Conservation (phyloP, 1,284 basidiomycete genomes). For the Malassezia equina region DNA sequence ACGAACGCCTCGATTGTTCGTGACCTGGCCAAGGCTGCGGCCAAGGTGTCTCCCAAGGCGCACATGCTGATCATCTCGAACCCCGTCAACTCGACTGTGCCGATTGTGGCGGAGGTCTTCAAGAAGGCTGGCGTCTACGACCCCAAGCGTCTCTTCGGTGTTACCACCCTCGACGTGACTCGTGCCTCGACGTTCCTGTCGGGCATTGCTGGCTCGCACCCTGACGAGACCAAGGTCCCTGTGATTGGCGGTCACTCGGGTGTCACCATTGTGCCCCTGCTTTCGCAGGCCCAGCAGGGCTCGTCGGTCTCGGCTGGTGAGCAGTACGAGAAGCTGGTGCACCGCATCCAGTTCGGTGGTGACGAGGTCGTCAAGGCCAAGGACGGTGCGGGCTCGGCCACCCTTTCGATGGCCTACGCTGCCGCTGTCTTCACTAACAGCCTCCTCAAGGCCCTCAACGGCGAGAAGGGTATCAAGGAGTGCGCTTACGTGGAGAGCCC, state of each 20-base stretch:
- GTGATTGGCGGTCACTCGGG: conserved; percentile 95
- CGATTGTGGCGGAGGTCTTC: conserved; percentile 86
- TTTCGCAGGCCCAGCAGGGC: conserved; percentile 77
- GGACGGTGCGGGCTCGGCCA: conserved; percentile 74
- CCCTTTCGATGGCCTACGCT: conserved; percentile 77
- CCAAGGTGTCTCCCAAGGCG: conserved; percentile 75
- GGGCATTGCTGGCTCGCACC: conserved; percentile 54
- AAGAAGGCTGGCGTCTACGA: conserved; percentile 90
- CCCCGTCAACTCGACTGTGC: conserved; percentile 73
- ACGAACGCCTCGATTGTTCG: conserved; percentile 92
- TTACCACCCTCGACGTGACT: conserved; percentile 94
- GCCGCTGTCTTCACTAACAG: conserved; percentile 56
- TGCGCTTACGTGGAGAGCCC: conserved; percentile 75
- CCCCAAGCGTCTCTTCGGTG: conserved; percentile 60
- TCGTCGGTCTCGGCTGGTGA: conserved; percentile 52
- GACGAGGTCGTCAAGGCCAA: conserved; percentile 89
- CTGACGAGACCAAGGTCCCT: conserved; percentile 66
- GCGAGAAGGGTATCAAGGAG: conserved; percentile 73
- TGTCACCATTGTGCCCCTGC: conserved; percentile 87
- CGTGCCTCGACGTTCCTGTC: conserved; percentile 85
- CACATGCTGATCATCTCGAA: conserved; percentile 87
- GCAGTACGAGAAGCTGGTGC: conserved; percentile 53
- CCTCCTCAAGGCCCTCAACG: conserved; percentile 72
- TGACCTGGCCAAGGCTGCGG: conserved; percentile 80
- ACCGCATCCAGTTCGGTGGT: conserved; percentile 87